These are phyloP conservation scores for Cutaneotrichosporon sp. DNA, from an alignment of 1,284 basidiomycete genomes.

Conservation along the genomic window DNA sequence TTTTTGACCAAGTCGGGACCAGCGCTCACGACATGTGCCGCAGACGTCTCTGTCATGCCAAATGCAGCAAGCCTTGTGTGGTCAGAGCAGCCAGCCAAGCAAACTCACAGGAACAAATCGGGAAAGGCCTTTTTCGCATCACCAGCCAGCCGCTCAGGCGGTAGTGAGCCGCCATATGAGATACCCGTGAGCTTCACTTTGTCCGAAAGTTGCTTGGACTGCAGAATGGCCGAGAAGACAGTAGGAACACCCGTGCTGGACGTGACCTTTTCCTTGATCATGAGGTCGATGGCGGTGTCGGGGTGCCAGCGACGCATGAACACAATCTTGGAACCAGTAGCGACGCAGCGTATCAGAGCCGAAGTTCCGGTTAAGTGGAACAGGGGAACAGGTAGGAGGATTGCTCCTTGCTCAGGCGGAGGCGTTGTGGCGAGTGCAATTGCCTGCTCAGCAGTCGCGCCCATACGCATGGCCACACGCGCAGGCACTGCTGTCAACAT, in stretches of 20 bases:
- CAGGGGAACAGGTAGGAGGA: slow-evolving; percentile 38
- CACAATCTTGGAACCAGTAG: slow-evolving; percentile 35
- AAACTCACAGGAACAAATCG: slow-evolving; percentile 12
- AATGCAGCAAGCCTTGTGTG: slow-evolving; percentile 28
- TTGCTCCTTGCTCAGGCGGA: neutral
- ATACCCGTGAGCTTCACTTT: slow-evolving; percentile 27
- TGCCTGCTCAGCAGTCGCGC: neutral
- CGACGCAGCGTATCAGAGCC: slow-evolving; percentile 36
- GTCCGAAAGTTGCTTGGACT: slow-evolving; percentile 28
- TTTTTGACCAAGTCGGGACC: slow-evolving; percentile 23
- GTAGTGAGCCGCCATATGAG: slow-evolving; percentile 40
- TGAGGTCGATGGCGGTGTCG: slow-evolving; percentile 29
- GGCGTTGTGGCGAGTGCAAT: neutral
- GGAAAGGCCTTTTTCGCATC: slow-evolving; percentile 29
- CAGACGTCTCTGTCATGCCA: slow-evolving; percentile 45
- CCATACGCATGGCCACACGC: slow-evolving; percentile 5
- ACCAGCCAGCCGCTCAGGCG: slow-evolving; percentile 31
- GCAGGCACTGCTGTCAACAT: neutral
- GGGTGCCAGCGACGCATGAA: slow-evolving; percentile 35
- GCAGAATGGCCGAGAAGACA: slow-evolving; percentile 32
- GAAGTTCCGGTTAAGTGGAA: slow-evolving; percentile 45
- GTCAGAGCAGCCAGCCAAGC: neutral
- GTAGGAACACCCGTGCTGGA: slow-evolving; percentile 43
- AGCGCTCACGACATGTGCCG: slow-evolving; percentile 33
- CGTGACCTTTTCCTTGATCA: slow-evolving; percentile 30